Evolutionary conservation across 306 rosid species (phyloP).

Genomic region (Lathyrus sativus): DNA sequence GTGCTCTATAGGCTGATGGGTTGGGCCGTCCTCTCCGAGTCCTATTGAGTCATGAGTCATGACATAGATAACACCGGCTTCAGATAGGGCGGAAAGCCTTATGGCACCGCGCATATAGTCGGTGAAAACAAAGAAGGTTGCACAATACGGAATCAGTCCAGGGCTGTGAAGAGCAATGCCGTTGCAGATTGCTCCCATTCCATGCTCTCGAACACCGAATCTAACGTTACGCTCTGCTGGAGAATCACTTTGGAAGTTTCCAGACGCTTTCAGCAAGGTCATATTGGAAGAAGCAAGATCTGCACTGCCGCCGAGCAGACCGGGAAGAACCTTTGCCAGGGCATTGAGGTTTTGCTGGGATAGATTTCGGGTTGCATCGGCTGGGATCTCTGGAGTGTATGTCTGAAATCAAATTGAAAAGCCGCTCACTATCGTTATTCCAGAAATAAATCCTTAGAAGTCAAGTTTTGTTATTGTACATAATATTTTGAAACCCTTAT

Average conservation of each 20-base stretch:
- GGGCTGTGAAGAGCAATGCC: conserved; percentile 98
- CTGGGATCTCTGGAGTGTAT: conserved; percentile 92
- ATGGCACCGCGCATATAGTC: conserved; percentile 99
- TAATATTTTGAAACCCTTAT: too few relatives aligned
- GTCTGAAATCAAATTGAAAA: conserved; percentile 48
- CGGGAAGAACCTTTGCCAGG: conserved; percentile 86
- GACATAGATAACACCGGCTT: conserved; percentile 78
- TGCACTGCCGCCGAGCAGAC: conserved; percentile 99
- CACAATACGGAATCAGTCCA: conserved; percentile 88
- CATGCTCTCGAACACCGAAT: conserved; percentile 96
- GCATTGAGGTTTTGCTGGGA: conserved; percentile 94
- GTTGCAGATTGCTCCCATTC: conserved; percentile 96
- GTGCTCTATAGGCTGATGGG: conserved; percentile 98
- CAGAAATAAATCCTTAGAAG: not conserved
- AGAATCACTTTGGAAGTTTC: conserved; percentile 82
- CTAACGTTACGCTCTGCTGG: conserved; percentile 93
- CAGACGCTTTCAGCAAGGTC: conserved; percentile 86
- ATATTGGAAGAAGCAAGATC: conserved; percentile 99
- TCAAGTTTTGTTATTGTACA: too few relatives aligned
- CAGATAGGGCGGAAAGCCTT: conserved; percentile 80
- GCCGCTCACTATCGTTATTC: not conserved
- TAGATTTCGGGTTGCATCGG: conserved; percentile 89
- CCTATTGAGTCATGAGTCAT: conserved; percentile 99
- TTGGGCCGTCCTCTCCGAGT: conserved; percentile 99
- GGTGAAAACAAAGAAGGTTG: conserved; percentile 97